A percentile compares a stretch with the other conserved stretches of the same genome.
These are phyloP conservation scores for Ogataea ganodermae DNA, from an alignment of 805 yeast genomes.

Conservation along the genomic window DNA sequence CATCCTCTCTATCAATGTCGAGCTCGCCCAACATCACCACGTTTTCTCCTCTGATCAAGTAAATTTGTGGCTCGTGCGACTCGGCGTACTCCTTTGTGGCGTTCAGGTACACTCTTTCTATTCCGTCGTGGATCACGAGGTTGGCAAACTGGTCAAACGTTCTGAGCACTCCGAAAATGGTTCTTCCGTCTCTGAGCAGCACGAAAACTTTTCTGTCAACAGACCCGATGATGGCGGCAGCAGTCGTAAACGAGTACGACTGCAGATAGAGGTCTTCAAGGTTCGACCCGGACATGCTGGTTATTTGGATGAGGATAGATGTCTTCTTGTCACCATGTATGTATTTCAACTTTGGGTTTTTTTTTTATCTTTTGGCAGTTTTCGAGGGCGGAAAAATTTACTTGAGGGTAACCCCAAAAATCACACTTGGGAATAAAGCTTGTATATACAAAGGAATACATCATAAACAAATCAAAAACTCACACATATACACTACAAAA, in stretches of 20 bases:
- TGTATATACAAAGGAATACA: constrained; percentile 6
- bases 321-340: too few relatives aligned
- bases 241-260: constrained; percentile 81
- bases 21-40: constrained; percentile 93
- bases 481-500: constrained; percentile 48
- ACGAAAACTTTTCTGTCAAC: constrained; percentile 81
- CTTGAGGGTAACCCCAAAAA: background rate
- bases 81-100: constrained; percentile 64
- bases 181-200: constrained; percentile 85
- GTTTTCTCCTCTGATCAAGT: constrained; percentile 93
- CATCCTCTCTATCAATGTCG: constrained; percentile 84
- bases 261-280: constrained; percentile 64
- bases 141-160: constrained; percentile 96
- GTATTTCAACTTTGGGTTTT: too few relatives aligned
- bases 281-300: constrained; percentile 16
- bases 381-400: constrained; percentile 1
- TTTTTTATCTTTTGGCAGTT: background rate
- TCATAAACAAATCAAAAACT: background rate
- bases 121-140: constrained; percentile 86
- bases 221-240: constrained; percentile 87
- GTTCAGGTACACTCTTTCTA: constrained; percentile 75
- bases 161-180: constrained; percentile 83
- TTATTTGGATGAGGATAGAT: background rate
- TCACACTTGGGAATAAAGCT: background rate
- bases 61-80: constrained; percentile 60